Evolutionary conservation across 176 grass and related monocot species (phyloP).

Genomic region (Chloris gayana): DNA sequence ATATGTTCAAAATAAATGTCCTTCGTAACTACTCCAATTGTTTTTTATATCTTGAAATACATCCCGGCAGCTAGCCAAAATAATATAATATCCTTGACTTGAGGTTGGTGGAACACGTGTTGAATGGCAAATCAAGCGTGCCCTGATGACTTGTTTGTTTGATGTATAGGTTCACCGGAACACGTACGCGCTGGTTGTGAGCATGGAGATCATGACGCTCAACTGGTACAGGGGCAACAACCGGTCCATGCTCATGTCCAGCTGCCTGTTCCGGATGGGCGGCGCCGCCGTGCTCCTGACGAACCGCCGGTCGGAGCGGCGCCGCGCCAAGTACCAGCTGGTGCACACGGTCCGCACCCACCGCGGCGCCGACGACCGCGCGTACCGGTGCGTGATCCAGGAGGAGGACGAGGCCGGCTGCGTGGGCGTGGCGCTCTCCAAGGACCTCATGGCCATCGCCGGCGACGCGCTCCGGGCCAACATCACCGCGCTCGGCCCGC

Average conservation of each 20-base stretch:
- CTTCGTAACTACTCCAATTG: background rate
- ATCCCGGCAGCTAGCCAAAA: too few relatives aligned
- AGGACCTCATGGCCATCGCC: constrained; percentile 42
- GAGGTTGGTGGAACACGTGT: too few relatives aligned
- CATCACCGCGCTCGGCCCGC: background rate
- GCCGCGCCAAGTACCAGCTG: constrained; percentile 26
- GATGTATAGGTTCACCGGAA: constrained; percentile 64
- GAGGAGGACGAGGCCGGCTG: constrained; percentile 29
- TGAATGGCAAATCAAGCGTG: background rate
- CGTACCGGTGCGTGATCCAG: constrained; percentile 27
- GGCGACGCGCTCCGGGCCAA: constrained; percentile 29
- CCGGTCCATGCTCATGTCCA: constrained; percentile 92
- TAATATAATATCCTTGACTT: too few relatives aligned
- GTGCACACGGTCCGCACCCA: constrained; percentile 21
- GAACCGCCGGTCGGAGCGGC: background rate
- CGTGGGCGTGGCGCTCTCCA: constrained; percentile 40
- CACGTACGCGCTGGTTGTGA: constrained; percentile 87
- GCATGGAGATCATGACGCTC: constrained; percentile 94
- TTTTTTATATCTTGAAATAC: too few relatives aligned
- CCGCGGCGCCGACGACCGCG: constrained; percentile 10
- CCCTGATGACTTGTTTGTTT: background rate
- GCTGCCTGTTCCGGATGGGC: constrained; percentile 70
- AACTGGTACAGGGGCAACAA: constrained; percentile 95
- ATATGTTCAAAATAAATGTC: too few relatives aligned
- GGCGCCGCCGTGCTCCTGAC: constrained; percentile 29